Conservation (phyloP, 306 rosid species). For the Datisca glomerata region DNA sequence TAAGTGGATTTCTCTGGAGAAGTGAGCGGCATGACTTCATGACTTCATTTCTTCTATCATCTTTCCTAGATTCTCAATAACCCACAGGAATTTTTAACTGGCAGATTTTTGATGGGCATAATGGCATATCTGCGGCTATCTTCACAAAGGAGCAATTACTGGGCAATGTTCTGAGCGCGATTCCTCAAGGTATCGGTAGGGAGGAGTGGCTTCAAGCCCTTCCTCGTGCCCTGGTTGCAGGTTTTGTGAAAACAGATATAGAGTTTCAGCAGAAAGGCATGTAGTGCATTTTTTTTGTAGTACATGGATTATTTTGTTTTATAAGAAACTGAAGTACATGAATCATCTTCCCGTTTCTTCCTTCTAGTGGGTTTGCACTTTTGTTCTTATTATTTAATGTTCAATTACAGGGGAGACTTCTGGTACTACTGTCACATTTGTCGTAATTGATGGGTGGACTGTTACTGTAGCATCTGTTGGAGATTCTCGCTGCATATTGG, state of each 20-base stretch:
- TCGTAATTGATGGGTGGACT: conserved; percentile 93
- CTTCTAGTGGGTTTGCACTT: not conserved
- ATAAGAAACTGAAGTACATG: not conserved
- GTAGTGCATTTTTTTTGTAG: conserved; percentile 9
- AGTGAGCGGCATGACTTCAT: no score
- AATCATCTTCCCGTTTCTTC: not conserved
- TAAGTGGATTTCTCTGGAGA: conserved; percentile 3
- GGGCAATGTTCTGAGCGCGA: conserved; percentile 79
- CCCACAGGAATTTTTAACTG: conserved; percentile 13
- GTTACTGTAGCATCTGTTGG: conserved; percentile 98
- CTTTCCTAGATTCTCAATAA: conserved; percentile 5
- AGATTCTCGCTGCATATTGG: conserved; percentile 90
- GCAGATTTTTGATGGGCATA: conserved; percentile 97
- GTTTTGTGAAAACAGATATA: conserved; percentile 94
- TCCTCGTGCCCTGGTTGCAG: conserved; percentile 93
- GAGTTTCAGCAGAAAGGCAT: conserved; percentile 83
- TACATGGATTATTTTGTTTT: not conserved
- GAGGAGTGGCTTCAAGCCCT: conserved; percentile 97
- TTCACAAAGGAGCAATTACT: conserved; percentile 69
- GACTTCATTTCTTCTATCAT: no score
- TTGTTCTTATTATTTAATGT: conserved; percentile 10
- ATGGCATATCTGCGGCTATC: conserved; percentile 94
- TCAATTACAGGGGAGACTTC: conserved; percentile 77
- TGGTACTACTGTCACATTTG: conserved; percentile 93
- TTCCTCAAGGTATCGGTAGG: conserved; percentile 73